Evolutionary conservation across 2,329 filamentous ascomycete genomes (phyloP).

Genomic region (Neocucurbitaria cava): DNA sequence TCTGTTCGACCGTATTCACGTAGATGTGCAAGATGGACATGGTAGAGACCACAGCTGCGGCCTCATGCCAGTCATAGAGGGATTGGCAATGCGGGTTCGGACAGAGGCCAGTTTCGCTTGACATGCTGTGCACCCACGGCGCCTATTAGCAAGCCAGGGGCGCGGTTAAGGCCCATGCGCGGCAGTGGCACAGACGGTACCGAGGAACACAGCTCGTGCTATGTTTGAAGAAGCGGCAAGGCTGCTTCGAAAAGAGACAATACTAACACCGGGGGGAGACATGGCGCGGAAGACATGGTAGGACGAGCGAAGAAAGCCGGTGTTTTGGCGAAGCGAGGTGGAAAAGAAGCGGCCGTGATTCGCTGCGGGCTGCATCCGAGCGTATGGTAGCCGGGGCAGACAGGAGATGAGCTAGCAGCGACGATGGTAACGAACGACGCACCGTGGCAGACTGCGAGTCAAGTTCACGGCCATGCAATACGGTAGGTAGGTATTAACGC

Average conservation of each 20-base stretch:
- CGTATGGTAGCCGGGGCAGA: conserved; percentile 17
- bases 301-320: neutral
- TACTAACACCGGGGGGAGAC: neutral
- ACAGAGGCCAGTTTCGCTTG: conserved; percentile 1
- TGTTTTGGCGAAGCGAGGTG: neutral
- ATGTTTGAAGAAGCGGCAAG: conserved; percentile 7
- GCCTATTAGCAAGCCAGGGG: conserved; percentile 12
- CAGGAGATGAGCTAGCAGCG: conserved; percentile 17
- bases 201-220: conserved; percentile 3
- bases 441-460: conserved; percentile 14
- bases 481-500: too few relatives aligned
- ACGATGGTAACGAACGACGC: conserved; percentile 8
- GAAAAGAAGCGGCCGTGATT: conserved; percentile 3
- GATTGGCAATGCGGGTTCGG: conserved; percentile 10
- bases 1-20: too few relatives aligned
- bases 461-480: too few relatives aligned
- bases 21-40: neutral
- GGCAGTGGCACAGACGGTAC: conserved; percentile 16
- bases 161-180: conserved; percentile 26
- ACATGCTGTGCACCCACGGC: conserved; percentile 8
- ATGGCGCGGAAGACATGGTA: conserved; percentile 6
- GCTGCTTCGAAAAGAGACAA: conserved; percentile 4
- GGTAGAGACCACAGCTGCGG: conserved; percentile 3
- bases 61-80: conserved; percentile 10
- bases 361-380: conserved; percentile 16